Base-by-base conservation (phyloP, 805 yeast species). In the Nakazawaea sp. region DNA sequence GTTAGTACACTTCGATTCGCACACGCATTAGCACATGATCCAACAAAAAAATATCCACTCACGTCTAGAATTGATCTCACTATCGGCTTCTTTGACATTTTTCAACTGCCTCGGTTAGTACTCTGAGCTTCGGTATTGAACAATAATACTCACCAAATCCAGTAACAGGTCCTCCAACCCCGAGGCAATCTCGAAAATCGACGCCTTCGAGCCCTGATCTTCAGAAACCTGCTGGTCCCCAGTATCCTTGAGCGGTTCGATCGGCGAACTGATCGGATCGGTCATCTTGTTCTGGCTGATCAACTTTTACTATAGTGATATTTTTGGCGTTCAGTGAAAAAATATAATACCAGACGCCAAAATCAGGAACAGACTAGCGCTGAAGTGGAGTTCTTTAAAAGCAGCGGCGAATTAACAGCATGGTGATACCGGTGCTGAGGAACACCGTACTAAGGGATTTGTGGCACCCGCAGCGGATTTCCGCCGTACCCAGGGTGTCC, bases 101-200 rank as follows among this genome's bases (percentile, higher is more conserved):
- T 16, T 12, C 30, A 28, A 7, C 18, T 28, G 13, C n/a, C 13
- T 12, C n/a, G n/a, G 28, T 26, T 15, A 12, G 13, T 26, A 12
- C 16, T 26, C 28, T 8, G 15, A 12, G 15, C 6, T 10, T 26
- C 28, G 28, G 13, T 11, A 12, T 11, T 6, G 8, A 10, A 6
- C 16, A 8, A 28, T 28, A 8, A 10, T 19, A 42, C 52, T 21
- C 27, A 49, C 50, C 12, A 55, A 41, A 1, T 35, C 41, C 11
- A 45, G 37, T 9, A 56, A 36, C 47, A 48, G 44, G 4, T 35
- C 41, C 41, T 55, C 58, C 6, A 56, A 45, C 32, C 49, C 53
- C 0, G 58, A 50, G 7, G 60, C 59, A 12, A 56, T 54, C 23
- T 56, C 60, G 35, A 56, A 55, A n/a, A 55, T 48, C 18, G 61